These are phyloP conservation scores for Auxenochlorella protothecoides DNA, from an alignment of 139 green algal species.

Conservation along the genomic window DNA sequence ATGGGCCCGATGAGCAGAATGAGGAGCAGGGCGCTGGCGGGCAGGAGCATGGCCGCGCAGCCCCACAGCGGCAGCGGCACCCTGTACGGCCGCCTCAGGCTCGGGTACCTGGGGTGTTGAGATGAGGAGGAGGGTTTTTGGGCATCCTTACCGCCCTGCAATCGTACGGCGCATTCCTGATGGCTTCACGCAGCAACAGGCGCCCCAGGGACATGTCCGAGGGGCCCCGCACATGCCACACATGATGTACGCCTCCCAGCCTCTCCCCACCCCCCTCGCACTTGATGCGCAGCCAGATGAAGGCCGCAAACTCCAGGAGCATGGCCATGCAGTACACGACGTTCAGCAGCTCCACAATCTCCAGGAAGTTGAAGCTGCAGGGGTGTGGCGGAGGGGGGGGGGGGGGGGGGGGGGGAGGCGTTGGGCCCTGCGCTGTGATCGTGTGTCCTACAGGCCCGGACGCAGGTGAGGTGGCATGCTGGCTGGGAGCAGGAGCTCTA, in stretches of 20 bases:
- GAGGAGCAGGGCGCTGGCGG: conserved; percentile 60
- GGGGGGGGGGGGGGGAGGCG: too few species aligned
- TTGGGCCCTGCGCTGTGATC: too few species aligned
- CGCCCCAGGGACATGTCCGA: too few species aligned
- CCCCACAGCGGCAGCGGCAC: conserved; percentile 70
- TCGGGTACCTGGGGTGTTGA: conserved; percentile 7
- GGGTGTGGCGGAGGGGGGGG: not conserved
- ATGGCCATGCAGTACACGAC: conserved; percentile 89
- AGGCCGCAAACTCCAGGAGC: conserved; percentile 92
- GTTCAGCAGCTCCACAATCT: conserved; percentile 90
- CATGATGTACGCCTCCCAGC: too few species aligned
- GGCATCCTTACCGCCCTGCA: conserved; percentile 1
- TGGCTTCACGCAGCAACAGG: not conserved
- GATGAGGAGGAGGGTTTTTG: not conserved
- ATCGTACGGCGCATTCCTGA: too few species aligned
- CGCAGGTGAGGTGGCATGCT: too few species aligned
- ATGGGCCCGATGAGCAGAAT: conserved; percentile 50
- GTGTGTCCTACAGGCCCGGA: too few species aligned
- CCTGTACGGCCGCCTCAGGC: conserved; percentile 38
- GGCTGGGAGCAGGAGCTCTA: too few species aligned
- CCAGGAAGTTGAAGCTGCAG: conserved; percentile 45
- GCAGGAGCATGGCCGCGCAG: conserved; percentile 62
- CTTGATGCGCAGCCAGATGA: conserved; percentile 71
- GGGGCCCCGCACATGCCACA: too few species aligned
- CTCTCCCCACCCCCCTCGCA: conserved; percentile 1